These are phyloP conservation scores for Arabidopsis lyrata DNA, from an alignment of 441 rosid genomes.

Conservation along the genomic window DNA sequence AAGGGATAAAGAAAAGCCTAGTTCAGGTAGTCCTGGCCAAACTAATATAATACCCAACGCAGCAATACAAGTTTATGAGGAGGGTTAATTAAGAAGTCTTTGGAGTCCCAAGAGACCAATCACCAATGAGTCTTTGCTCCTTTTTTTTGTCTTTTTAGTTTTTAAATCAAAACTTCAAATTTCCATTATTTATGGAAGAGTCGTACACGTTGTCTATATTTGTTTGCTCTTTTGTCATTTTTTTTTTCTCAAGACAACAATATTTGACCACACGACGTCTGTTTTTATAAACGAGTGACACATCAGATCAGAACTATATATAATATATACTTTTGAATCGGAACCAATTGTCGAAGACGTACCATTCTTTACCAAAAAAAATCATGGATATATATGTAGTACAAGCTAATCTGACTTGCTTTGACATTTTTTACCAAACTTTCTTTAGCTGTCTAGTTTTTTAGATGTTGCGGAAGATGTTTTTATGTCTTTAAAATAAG, in stretches of 20 bases:
- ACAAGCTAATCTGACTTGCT: neutral
- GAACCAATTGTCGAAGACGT: neutral
- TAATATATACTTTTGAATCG: neutral
- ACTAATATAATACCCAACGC: neutral
- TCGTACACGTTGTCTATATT: neutral
- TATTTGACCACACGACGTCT: slow-evolving; percentile 30
- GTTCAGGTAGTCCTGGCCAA: slow-evolving; percentile 3
- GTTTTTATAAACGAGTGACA: neutral
- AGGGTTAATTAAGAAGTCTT: neutral
- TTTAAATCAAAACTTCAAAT: neutral
- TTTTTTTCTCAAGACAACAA: slow-evolving; percentile 32
- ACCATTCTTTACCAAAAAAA: neutral
- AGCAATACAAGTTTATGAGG: neutral
- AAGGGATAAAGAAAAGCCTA: neutral
- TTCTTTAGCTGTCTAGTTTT: neutral
- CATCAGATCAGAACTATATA: neutral
- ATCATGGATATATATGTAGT: neutral
- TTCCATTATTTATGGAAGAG: neutral
- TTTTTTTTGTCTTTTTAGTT: neutral
- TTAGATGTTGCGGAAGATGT: neutral
- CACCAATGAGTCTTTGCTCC: slow-evolving; percentile 6
- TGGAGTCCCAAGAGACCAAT: neutral
- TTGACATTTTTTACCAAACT: neutral
- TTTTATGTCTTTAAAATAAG: neutral
- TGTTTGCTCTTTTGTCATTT: neutral